These are phyloP conservation scores for Suillus decipiens DNA, from an alignment of 768 basidiomycete species.

Conservation along the genomic window DNA sequence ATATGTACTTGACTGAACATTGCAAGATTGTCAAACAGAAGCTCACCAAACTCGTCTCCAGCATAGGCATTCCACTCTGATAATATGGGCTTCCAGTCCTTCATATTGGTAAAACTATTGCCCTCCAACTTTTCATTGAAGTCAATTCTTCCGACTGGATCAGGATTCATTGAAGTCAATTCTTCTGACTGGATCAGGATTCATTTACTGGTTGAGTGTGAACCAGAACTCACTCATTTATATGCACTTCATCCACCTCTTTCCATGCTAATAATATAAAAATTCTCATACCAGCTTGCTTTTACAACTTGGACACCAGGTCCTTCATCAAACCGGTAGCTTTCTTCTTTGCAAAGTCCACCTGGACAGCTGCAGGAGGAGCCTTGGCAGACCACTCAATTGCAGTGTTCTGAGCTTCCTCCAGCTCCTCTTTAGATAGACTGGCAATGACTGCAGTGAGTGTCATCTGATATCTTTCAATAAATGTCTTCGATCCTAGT, in stretches of 20 bases:
- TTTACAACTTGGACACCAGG: background rate
- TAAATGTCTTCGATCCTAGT: background rate
- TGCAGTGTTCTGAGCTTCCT: no score
- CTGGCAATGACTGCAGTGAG: background rate
- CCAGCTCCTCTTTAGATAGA: no score
- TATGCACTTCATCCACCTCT: background rate
- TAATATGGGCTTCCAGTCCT: conserved; percentile 2
- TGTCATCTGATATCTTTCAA: background rate
- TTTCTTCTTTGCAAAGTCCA: background rate
- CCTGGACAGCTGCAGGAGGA: background rate
- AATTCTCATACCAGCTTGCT: conserved; percentile 6
- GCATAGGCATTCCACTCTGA: background rate
- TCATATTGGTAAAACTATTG: background rate
- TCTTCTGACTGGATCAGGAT: background rate
- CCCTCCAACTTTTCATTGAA: background rate
- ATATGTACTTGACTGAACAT: background rate
- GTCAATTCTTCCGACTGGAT: no score
- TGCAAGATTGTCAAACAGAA: background rate
- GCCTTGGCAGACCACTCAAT: background rate
- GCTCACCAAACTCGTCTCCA: background rate
- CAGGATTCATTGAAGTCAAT: conserved; percentile 2
- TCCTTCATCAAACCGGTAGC: background rate
- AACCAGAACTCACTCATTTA: background rate
- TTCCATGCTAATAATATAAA: background rate
- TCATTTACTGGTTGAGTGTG: background rate